These are phyloP conservation scores for Brasenia schreberi DNA, from an alignment of 164 flowering plant species.

Conservation along the genomic window DNA sequence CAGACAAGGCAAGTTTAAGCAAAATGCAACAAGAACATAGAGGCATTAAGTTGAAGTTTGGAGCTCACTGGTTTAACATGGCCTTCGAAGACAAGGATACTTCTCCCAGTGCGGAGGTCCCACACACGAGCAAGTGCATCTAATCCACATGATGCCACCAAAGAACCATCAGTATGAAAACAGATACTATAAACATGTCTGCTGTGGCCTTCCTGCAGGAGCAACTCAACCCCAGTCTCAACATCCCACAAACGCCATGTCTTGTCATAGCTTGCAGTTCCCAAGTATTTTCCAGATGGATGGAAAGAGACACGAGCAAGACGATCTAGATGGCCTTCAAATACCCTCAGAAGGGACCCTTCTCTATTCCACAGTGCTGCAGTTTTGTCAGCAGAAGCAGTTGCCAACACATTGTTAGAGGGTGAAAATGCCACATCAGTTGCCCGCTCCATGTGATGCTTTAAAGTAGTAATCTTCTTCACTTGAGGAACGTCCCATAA, in stretches of 20 bases:
- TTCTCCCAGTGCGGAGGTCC: constrained; percentile 95
- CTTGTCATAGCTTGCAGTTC: constrained; percentile 92
- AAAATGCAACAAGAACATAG: neutral
- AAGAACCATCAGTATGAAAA: constrained; percentile 90
- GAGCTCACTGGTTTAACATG: constrained; percentile 82
- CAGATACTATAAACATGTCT: constrained; percentile 76
- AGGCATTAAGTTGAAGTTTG: neutral
- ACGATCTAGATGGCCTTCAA: constrained; percentile 87
- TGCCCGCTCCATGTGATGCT: constrained; percentile 87
- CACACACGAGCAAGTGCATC: constrained; percentile 96
- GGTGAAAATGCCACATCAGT: constrained; percentile 97
- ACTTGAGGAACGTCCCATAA: constrained; percentile 91
- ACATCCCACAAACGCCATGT: constrained; percentile 98
- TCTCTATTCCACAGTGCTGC: constrained; percentile 84
- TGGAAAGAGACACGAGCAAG: constrained; percentile 90
- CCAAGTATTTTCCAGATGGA: constrained; percentile 93
- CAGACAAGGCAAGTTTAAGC: too few species aligned
- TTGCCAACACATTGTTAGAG: constrained; percentile 43
- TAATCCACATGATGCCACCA: constrained; percentile 86
- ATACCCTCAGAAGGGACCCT: constrained; percentile 51
- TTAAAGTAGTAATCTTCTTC: constrained; percentile 39
- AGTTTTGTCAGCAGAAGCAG: constrained; percentile 95
- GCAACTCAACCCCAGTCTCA: constrained; percentile 72
- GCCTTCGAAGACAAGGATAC: constrained; percentile 88
- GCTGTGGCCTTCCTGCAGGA: constrained; percentile 99